Evolutionary conservation across 768 basidiomycete species (phyloP).

Genomic region (Suillus ampliporus): DNA sequence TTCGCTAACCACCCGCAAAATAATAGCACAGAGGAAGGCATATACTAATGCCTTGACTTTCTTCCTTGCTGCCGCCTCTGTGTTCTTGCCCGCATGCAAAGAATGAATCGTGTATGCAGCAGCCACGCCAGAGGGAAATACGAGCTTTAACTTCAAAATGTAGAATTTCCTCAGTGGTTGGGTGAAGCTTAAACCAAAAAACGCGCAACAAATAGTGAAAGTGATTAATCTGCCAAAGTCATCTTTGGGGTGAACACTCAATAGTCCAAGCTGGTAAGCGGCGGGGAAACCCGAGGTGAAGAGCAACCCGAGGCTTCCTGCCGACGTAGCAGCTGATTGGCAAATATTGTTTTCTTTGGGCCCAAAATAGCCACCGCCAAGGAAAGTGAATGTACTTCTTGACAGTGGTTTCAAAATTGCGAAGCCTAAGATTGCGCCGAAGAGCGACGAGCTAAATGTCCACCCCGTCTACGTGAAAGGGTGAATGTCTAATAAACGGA

Average conservation of each 20-base stretch:
- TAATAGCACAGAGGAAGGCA: slow-evolving; percentile 51
- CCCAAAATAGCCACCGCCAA: slow-evolving; percentile 58
- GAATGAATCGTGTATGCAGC: slow-evolving; percentile 68
- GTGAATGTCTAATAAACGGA: not conserved
- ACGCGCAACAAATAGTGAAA: slow-evolving; percentile 54
- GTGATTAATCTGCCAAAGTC: slow-evolving; percentile 62
- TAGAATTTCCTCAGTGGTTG: slow-evolving; percentile 36
- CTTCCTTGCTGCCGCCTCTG: slow-evolving; percentile 55
- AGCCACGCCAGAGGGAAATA: slow-evolving; percentile 66
- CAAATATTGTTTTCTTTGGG: slow-evolving; percentile 58
- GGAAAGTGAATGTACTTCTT: slow-evolving; percentile 49
- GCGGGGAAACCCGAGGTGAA: slow-evolving; percentile 63
- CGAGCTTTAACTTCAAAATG: slow-evolving; percentile 64
- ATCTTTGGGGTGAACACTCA: slow-evolving; percentile 50
- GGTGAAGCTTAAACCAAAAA: slow-evolving; percentile 72
- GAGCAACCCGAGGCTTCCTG: slow-evolving; percentile 61
- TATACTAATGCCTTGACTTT: slow-evolving; percentile 56
- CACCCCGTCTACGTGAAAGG: slow-evolving; percentile 50
- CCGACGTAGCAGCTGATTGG: slow-evolving; percentile 36
- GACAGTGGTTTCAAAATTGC: slow-evolving; percentile 63
- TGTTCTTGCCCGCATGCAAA: slow-evolving; percentile 53
- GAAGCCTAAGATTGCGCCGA: slow-evolving; percentile 46
- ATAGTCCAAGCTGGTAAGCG: slow-evolving; percentile 57
- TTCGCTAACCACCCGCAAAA: slow-evolving; percentile 57
- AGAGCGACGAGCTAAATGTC: slow-evolving; percentile 65